Percentiles rank a stretch among this genome's conserved stretches.
phyloP scores from a whole-genome alignment of 257 asterid species.

The Primulina tabacum region DNA sequence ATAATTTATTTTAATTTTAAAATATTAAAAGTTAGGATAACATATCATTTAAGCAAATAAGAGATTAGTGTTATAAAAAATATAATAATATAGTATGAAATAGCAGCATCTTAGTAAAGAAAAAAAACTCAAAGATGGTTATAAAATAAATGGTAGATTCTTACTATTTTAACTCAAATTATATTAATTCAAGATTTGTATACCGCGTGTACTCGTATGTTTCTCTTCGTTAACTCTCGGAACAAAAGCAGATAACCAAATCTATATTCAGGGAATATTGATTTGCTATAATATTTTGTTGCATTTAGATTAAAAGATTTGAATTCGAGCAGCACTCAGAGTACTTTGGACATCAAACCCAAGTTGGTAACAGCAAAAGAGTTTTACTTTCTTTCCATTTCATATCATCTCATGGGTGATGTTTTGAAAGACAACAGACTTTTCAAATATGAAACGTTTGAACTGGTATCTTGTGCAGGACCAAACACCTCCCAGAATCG shows the following conservation, averaged over 20 bases:
- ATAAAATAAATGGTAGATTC: neutral
- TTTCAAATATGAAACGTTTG: slow-evolving; percentile 51
- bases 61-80: neutral
- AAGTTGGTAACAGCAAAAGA: slow-evolving; percentile 33
- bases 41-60: neutral
- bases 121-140: neutral
- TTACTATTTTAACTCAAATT: neutral
- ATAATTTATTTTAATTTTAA: no score
- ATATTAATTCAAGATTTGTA: no score
- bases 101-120: no score
- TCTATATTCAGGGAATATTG: no score
- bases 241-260: no score
- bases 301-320: no score
- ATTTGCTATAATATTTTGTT: no score
- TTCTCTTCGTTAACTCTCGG: no score
- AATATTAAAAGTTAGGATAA: no score
- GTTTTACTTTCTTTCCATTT: neutral
- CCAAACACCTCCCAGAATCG: slow-evolving; percentile 78
- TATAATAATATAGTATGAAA: no score
- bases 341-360: slow-evolving; percentile 87
- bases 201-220: no score
- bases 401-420: slow-evolving; percentile 53
- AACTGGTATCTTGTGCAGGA: slow-evolving; percentile 35
- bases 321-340: slow-evolving; percentile 37
- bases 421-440: slow-evolving; percentile 55